phyloP scores from a whole-genome alignment of 148 eudicot genomes.

The Persicaria tinctoria region DNA sequence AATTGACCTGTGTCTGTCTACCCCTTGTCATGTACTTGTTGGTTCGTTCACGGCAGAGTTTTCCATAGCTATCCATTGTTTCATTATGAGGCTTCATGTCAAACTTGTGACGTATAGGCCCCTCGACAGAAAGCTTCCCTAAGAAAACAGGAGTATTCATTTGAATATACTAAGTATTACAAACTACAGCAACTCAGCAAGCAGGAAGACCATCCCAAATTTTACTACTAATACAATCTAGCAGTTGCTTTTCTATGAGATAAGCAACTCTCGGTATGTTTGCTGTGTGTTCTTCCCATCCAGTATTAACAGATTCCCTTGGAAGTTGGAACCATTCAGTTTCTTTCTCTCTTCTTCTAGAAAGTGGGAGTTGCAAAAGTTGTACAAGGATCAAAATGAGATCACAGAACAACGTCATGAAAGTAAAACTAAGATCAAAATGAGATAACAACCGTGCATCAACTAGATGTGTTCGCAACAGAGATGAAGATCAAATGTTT shows the following conservation, averaged over 20 bases:
- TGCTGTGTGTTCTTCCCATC: too few relatives aligned
- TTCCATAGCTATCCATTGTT: constrained; percentile 70
- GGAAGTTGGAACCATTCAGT: too few relatives aligned
- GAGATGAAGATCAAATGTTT: neutral
- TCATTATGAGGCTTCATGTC: constrained; percentile 85
- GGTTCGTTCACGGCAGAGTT: constrained; percentile 78
- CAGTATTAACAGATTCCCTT: too few relatives aligned
- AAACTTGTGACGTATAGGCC: constrained; percentile 65
- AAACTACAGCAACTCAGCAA: neutral
- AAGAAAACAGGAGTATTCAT: constrained; percentile 3
- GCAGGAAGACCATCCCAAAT: neutral
- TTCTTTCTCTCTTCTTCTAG: too few relatives aligned
- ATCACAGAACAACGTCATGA: neutral
- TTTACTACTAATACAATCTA: neutral
- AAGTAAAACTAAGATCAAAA: neutral
- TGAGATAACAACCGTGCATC: neutral
- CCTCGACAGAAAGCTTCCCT: constrained; percentile 75
- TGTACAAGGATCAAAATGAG: neutral
- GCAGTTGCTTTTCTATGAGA: too few relatives aligned
- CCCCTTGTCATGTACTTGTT: constrained; percentile 54
- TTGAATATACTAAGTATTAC: neutral
- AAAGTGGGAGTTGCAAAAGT: too few relatives aligned
- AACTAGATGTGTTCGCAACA: neutral
- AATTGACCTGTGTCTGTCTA: constrained; percentile 71
- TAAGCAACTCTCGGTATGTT: too few relatives aligned